Evolutionary conservation across 257 asterid species (phyloP), one percentile per base, ranked within the genome.

Genomic region (Scutellaria baicalensis): DNA sequence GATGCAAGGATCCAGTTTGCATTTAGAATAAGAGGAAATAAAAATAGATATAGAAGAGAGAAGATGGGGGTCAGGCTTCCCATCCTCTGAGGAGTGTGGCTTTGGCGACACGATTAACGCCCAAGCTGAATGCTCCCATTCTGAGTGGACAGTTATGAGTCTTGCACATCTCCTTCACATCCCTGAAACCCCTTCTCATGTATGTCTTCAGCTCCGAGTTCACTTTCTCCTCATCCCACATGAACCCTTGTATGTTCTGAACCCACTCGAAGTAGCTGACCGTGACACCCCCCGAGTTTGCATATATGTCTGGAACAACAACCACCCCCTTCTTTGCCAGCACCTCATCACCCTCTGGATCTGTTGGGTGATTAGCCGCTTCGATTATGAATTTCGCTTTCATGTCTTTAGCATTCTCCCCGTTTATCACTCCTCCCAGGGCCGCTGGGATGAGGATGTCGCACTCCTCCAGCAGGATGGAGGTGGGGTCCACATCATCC

Each of bases 201-300:
- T 93, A 93, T 1, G 77, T 87, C 79, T 87, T 87, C 20, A 93
- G 85, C 83, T 93, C 97, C 0, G 75, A 69, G 36, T 93, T 93
- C 82, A 93, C 98, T 31, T 89, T 93, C 33, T 83, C 86, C 80
- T 90, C 98, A 8, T 90, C 96, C 98, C 98, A 93, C 96, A 90
- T 90, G 81, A 93, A 93, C 16, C 98, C 98, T 67, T 93, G 98
- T 18, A 93, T 93, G 88, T 90, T 93, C 95, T 89, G 96, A 68
- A 89, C 97, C 97, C 96, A 92, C 80, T 92, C 97, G 18, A 92
- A 92, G 70, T 92, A 90, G 39, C 95, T 88, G 40, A 90, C 95
- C 0, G 93, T 90, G 6, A 90, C 96, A 6, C 96, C 96, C 5
- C 97, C 97, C 0, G 93, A 85, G 73, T 92, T 92, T 3, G 97